phyloP scores from a whole-genome alignment of 805 yeast species.

The Brettanomyces nanus region DNA sequence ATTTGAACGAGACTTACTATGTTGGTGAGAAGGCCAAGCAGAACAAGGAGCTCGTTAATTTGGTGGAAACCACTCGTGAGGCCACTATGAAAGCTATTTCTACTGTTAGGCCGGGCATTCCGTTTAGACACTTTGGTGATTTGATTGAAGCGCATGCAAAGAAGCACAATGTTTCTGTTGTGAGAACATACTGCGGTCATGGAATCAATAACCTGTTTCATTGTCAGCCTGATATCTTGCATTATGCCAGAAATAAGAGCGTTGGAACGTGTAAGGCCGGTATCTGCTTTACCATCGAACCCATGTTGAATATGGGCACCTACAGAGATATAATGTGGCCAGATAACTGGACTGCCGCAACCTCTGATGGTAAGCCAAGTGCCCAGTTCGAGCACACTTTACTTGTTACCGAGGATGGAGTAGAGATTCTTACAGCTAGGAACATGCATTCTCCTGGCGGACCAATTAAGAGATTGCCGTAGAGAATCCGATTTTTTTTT shows the following conservation, averaged over 20 bases:
- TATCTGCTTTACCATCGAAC: conserved; percentile 94
- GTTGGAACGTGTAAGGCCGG: conserved; percentile 94
- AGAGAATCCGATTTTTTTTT: too few relatives aligned
- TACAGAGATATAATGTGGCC: conserved; percentile 88
- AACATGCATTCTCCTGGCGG: conserved; percentile 85
- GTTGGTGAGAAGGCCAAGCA: conserved; percentile 82
- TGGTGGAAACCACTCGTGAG: conserved; percentile 90
- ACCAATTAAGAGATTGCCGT: conserved; percentile 29
- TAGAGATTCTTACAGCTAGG: conserved; percentile 83
- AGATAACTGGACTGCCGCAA: conserved; percentile 92
- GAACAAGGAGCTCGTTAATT: conserved; percentile 75
- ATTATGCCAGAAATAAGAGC: conserved; percentile 88
- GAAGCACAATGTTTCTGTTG: conserved; percentile 73
- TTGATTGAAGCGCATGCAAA: conserved; percentile 82
- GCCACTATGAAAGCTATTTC: conserved; percentile 77
- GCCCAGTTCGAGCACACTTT: conserved; percentile 96
- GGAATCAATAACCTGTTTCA: conserved; percentile 87
- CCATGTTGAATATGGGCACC: conserved; percentile 86
- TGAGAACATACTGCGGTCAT: conserved; percentile 88
- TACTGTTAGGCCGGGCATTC: conserved; percentile 82
- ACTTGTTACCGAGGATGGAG: conserved; percentile 88
- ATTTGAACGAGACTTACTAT: conserved; percentile 92
- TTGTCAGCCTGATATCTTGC: conserved; percentile 87
- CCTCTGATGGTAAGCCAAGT: conserved; percentile 80
- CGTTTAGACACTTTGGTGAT: conserved; percentile 82